Conservation (phyloP, 441 rosid genomes). For the Croton laevigatus region DNA sequence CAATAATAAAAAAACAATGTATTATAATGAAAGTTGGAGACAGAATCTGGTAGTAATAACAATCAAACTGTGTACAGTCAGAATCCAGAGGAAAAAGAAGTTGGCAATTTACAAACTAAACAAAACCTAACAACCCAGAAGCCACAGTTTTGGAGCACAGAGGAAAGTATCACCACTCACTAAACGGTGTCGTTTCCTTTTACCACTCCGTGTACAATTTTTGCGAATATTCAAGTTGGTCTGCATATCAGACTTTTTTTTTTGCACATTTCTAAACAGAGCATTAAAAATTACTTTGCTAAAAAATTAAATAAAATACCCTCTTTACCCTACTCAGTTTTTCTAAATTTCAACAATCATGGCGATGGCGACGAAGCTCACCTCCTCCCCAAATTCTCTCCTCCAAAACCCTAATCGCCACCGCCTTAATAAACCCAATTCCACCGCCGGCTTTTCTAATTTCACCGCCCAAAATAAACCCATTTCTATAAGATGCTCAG, state of each 20-base stretch:
- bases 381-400: conserved; percentile 40
- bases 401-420: conserved; percentile 40
- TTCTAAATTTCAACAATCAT: conserved; percentile 20
- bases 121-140: neutral
- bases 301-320: neutral
- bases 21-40: too few species aligned
- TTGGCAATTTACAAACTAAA: neutral
- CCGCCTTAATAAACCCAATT: conserved; percentile 26
- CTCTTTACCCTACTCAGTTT: neutral
- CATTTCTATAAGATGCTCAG: conserved; percentile 41
- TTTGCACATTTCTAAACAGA: neutral
- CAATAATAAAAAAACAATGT: too few species aligned
- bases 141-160: neutral
- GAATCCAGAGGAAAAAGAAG: neutral
- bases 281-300: neutral
- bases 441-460: conserved; percentile 24
- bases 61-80: too few species aligned
- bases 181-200: conserved; percentile 15
- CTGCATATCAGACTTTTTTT: conserved; percentile 17
- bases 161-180: conserved; percentile 2
- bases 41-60: too few species aligned
- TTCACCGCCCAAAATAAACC: conserved; percentile 24
- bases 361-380: conserved; percentile 54
- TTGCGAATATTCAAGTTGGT: neutral
- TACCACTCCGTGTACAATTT: neutral